Evolutionary conservation across 768 basidiomycete species (phyloP), one percentile per base, ranked within the genome.

Genomic region (Tricholoma saponaceum): DNA sequence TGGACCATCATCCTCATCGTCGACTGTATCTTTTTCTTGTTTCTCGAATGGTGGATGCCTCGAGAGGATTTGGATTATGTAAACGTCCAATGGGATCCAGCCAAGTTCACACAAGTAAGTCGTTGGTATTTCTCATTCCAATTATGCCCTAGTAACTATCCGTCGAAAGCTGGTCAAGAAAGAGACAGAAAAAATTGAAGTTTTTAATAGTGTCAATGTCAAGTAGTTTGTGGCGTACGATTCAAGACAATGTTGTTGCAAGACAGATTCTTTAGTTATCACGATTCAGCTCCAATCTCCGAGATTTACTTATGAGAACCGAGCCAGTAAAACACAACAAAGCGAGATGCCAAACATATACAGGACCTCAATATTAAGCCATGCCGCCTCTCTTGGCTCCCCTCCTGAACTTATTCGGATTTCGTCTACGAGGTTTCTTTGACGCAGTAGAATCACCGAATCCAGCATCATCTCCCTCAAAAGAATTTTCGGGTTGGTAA

Each of bases 1-100:
- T 90, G 93, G 65, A 86, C 90, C 8, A 84, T 88, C 61, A 98
- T 98, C 39, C 74, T 97, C 41, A 77, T 95, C 26, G 91, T 98
- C 1, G 89, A 95, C 64, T 93, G 92, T 67, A 70, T 96, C 7
- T 96, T 97, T 71, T 94, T 92, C 69, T 66, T 85, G 62, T 75
- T 92, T 51, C 76, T 99, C 3, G 93, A 97, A 64, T 90, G 84
- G 86, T 86, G 85, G 77, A 80, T 85, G 67, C 96, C 96, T 0
- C 75, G 87, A 47, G 83, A 87, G 20, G 77, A 85, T 56, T 73
- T 97, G 53, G 91, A 96, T 69, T 85, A 82, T 61, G 94, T 92
- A 0, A 72, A 78, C 25, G 75, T 75, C 55, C 76, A 84, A 53
- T 92, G 90, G 90, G 75, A 86, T 55, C 61, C 70, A 35, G 66